Evolutionary conservation across 805 yeast species (phyloP), one percentile per base, ranked within the genome.

Genomic region (Kazachstania taianensis): DNA sequence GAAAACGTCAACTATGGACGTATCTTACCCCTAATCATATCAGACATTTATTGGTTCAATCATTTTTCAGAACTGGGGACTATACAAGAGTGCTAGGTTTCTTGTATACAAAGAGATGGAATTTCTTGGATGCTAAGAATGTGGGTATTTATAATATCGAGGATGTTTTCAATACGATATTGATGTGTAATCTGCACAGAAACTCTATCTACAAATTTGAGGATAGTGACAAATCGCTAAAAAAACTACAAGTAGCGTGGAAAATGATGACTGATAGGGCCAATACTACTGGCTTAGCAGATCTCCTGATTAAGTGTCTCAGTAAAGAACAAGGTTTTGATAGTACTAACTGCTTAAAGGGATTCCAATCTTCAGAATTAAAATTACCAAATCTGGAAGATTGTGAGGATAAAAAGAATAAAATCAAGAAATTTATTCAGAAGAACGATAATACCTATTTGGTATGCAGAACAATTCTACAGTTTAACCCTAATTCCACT

Each of bases 151-250:
- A 36, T 29, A 53, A 56, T 36, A 41, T 52, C 3, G 58, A 55
- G 15, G 53, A 48, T 25, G 49, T 52, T 22, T 53, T 52, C 33
- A 53, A 53, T 36, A 41, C 55, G 1, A 28, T 53, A 16, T 5
- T 52, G n/a, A 46, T 49, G 45, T 53, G 58, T 40, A 48, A 46
- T 28, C 26, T 55, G 25, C 58, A 54, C 17, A 49, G 58, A 41
- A 45, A 48, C 30, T 37, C 35, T 5, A 22, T 42, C 7, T 32
- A 37, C 15, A 25, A 42, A 5, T 46, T 42, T 20, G 35, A 38
- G 7, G 51, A 53, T 22, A 29, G 36, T 20, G 40, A 28, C 9
- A 33, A 40, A 15, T 48, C 57, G 6, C 20, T 22, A 15, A 47
- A 36, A 28, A 54, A 54, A 37, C 36, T 53, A 9, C 25, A 33